Conservation (phyloP, 2,329 filamentous ascomycete species). For the Simplicillium aogashimaense region DNA sequence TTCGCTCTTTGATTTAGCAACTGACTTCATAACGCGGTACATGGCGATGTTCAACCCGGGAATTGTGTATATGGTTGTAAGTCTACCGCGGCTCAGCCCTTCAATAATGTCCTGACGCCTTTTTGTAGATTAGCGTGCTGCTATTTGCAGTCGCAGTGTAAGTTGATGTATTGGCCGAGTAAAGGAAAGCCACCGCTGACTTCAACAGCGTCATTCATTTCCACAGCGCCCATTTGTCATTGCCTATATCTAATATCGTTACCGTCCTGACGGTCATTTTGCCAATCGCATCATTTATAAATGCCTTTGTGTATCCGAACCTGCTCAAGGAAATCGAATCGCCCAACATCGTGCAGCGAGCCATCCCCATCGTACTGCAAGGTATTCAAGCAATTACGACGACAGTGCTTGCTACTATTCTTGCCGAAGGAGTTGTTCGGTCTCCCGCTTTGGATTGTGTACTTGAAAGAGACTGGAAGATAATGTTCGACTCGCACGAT, state of each 20-base stretch:
- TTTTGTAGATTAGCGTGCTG: too few relatives aligned
- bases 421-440: conserved; percentile 23
- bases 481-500: conserved; percentile 41
- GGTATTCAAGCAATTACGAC: conserved; percentile 30
- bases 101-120: too few relatives aligned
- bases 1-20: too few relatives aligned
- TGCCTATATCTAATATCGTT: conserved; percentile 24
- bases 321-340: conserved; percentile 16
- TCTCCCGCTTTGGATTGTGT: conserved; percentile 33
- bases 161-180: too few relatives aligned
- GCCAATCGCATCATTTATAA: conserved; percentile 26
- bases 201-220: conserved; percentile 27
- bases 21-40: too few relatives aligned
- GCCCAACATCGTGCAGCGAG: conserved; percentile 9
- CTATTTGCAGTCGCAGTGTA: too few relatives aligned
- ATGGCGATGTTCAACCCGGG: too few relatives aligned
- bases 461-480: conserved; percentile 46
- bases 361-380: conserved; percentile 25
- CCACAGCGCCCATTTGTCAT: conserved; percentile 25
- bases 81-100: too few relatives aligned
- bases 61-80: too few relatives aligned
- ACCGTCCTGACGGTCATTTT: conserved; percentile 28
- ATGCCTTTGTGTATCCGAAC: conserved; percentile 23
- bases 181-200: too few relatives aligned
- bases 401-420: conserved; percentile 33